Evolutionary conservation across 495 filamentous ascomycete genomes (phyloP).

Genomic region (Aspergillus cavernicola): DNA sequence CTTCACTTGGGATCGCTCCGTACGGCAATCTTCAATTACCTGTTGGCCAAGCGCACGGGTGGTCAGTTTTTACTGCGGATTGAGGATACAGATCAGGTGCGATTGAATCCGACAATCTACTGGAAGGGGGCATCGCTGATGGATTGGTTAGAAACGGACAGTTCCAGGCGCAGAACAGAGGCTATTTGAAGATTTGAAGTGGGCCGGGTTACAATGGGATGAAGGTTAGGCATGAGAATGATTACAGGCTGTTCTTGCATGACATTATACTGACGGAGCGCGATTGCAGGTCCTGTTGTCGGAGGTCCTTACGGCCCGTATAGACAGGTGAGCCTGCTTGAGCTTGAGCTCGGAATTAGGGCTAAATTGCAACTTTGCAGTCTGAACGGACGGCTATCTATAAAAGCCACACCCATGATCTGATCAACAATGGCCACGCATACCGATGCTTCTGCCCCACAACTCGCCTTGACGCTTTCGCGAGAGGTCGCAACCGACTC

Average conservation of each 20-base stretch:
- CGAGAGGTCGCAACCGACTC: constrained; percentile 51
- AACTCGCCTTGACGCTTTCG: constrained; percentile 62
- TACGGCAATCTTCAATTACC: constrained; percentile 89
- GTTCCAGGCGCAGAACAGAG: constrained; percentile 73
- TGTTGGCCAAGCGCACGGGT: constrained; percentile 79
- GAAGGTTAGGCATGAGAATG: constrained; percentile 56
- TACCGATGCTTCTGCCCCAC: constrained; percentile 92
- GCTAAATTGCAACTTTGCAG: constrained; percentile 34
- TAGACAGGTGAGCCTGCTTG: constrained; percentile 57
- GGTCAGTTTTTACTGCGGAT: constrained; percentile 92
- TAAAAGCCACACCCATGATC: constrained; percentile 60
- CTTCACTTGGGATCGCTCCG: constrained; percentile 87
- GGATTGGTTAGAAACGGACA: constrained; percentile 60
- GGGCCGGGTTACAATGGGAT: constrained; percentile 91
- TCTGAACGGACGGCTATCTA: constrained; percentile 80
- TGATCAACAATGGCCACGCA: constrained; percentile 67
- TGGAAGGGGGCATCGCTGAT: constrained; percentile 28
- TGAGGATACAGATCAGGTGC: constrained; percentile 93
- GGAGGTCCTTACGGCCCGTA: constrained; percentile 83
- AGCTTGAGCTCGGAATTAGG: neutral
- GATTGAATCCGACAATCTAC: constrained; percentile 12
- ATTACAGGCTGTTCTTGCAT: neutral
- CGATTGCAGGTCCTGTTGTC: constrained; percentile 63
- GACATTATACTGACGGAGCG: neutral
- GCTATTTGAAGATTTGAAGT: constrained; percentile 73